Evolutionary conservation across 805 yeast genomes (phyloP), one percentile per base, ranked within the genome.

Genomic region (Metschnikowia orientalis): DNA sequence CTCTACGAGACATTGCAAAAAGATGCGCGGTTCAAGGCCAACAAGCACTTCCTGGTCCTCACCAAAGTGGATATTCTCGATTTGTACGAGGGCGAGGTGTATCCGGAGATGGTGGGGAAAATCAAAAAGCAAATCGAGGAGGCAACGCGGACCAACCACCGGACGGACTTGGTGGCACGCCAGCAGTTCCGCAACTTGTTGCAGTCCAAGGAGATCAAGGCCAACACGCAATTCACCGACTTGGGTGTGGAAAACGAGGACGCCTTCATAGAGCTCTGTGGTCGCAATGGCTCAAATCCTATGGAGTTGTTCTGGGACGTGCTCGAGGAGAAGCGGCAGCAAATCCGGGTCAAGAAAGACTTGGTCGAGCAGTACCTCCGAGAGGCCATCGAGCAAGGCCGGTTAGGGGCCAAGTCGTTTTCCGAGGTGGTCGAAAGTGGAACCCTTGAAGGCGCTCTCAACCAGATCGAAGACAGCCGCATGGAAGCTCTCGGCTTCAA

Each of bases 241-340:
- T 48, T 84, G 2, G 38, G 49, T 4, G 46, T 86, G 1, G 74
- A 74, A 38, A 70, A 73, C 19, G 81, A 80, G 40, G 64, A 63
- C 28, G 59, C 75, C 10, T 87, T 81, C 49, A 47, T 73, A 10
- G 75, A 69, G 14, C 42, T 87, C 22, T 67, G 87, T 36, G 95
- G 94, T 0, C 69, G 88, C 34, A 66, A 73, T 27, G 95, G 95
- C 0, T 86, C 95, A 0, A 70, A 78, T 1, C 81, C 95, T 1
- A 50, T 79, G 25, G 95, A 87, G 42, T 56, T 84, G 24, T 87
- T 81, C 53, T 73, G 85, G 74, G 95, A 88, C 53, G 48, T 72
- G 0, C 68, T 81, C 3, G 88, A 81, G 44, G 79, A 75, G 35
- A 77, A 75, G 45, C 67, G 71, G 20, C 72, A 77, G 34, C 48